A percentile compares a stretch with the other conserved stretches of the same genome.
phyloP scores from a whole-genome alignment of 1,284 basidiomycete genomes.

The Austroboletus niveus region DNA sequence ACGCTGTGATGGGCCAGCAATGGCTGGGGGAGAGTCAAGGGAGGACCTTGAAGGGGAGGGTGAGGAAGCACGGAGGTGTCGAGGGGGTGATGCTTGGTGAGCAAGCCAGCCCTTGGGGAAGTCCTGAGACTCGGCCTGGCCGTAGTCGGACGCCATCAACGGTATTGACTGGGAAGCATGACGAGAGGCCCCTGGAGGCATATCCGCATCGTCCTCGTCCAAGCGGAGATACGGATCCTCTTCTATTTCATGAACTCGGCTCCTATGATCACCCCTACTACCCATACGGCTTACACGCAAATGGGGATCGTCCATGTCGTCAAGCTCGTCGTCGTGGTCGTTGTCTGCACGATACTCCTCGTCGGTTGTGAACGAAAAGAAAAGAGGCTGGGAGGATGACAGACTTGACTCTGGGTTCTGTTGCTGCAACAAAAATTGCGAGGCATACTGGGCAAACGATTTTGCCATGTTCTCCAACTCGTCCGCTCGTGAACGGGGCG shows the following conservation, averaged over 20 bases:
- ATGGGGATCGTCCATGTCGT: constrained; percentile 74
- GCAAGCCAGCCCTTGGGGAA: constrained; percentile 68
- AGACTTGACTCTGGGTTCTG: constrained; percentile 42
- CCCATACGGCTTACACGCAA: constrained; percentile 47
- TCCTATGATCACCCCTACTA: constrained; percentile 24
- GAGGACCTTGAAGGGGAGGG: constrained; percentile 49
- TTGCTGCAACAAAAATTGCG: constrained; percentile 52
- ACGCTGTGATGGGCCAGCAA: constrained; percentile 20
- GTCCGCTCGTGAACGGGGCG: constrained; percentile 17
- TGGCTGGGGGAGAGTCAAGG: constrained; percentile 43
- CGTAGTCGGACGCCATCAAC: constrained; percentile 45
- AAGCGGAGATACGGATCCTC: constrained; percentile 74
- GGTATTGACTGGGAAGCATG: constrained; percentile 50
- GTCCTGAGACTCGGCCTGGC: constrained; percentile 36
- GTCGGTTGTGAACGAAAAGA: constrained; percentile 79
- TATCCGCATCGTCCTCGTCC: constrained; percentile 46
- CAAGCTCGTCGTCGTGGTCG: constrained; percentile 50
- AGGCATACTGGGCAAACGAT: constrained; percentile 56
- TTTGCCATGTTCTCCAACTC: constrained; percentile 42
- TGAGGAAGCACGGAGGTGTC: constrained; percentile 43
- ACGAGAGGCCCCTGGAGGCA: constrained; percentile 39
- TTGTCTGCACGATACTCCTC: constrained; percentile 57
- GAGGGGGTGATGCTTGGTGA: constrained; percentile 51
- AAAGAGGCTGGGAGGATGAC: constrained; percentile 71
- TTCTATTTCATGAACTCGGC: constrained; percentile 33